Percentiles rank a stretch among this genome's conserved stretches.
phyloP scores from a whole-genome alignment of 345 rosid species.

The Eutrema yunnanense region DNA sequence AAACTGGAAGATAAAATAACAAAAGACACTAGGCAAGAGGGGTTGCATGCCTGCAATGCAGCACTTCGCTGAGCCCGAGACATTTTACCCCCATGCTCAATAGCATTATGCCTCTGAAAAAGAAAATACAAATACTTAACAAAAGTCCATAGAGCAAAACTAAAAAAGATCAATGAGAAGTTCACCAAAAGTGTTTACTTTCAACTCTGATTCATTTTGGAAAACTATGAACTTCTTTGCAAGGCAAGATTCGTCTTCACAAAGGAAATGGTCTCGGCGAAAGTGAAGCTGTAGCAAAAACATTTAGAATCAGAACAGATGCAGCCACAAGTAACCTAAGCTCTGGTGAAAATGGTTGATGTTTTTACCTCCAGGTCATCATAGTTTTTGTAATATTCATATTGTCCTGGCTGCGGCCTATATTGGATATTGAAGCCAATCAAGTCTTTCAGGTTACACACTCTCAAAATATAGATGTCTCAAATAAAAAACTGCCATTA shows the following conservation, averaged over 20 bases:
- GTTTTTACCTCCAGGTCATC: slow-evolving; percentile 75
- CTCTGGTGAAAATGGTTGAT: neutral
- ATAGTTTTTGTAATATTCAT: slow-evolving; percentile 80
- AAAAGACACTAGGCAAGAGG: neutral
- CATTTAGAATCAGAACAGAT: neutral
- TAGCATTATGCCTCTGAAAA: slow-evolving; percentile 79
- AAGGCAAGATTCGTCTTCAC: slow-evolving; percentile 95
- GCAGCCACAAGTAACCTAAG: neutral
- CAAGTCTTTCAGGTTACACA: neutral
- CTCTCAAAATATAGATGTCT: neutral
- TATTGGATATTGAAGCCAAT: slow-evolving; percentile 12
- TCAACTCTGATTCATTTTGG: slow-evolving; percentile 79
- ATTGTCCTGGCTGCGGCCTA: slow-evolving; percentile 92
- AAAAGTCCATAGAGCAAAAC: neutral
- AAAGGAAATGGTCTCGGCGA: slow-evolving; percentile 78
- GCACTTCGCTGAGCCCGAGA: slow-evolving; percentile 91
- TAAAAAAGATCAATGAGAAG: neutral
- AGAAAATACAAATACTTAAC: neutral
- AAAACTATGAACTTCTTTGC: slow-evolving; percentile 85
- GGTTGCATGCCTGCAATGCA: slow-evolving; percentile 70
- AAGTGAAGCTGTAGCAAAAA: slow-evolving; percentile 68
- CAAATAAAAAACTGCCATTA: slow-evolving; percentile 7
- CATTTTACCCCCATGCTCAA: slow-evolving; percentile 95
- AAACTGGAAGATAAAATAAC: neutral
- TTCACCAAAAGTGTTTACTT: slow-evolving; percentile 42